Evolutionary conservation across 192 early-diverging fungal genomes (phyloP).

Genomic region (Podila epicladia): DNA sequence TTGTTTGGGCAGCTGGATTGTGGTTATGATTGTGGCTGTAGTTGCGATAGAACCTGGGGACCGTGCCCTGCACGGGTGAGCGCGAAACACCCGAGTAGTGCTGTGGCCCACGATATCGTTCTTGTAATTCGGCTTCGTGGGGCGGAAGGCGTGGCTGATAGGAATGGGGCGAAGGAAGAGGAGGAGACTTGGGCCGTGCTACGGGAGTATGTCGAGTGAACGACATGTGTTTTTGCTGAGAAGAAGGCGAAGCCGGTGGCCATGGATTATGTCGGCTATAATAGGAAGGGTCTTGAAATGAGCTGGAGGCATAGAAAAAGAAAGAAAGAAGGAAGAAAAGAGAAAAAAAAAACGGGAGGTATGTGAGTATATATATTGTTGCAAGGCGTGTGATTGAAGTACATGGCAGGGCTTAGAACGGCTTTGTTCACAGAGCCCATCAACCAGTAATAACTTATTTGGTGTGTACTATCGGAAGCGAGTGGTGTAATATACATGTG

Average conservation of each 20-base stretch:
- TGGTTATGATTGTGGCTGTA: no score
- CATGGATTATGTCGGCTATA: constrained; percentile 1
- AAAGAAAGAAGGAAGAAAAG: not conserved
- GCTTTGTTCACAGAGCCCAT: no score
- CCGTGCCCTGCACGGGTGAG: no score
- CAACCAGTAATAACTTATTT: no score
- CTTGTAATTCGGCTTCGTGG: not conserved
- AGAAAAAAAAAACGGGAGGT: not conserved
- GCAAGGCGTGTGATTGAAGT: no score
- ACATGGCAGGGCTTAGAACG: no score
- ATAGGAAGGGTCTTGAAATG: not conserved
- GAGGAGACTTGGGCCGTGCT: not conserved
- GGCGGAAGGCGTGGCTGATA: not conserved
- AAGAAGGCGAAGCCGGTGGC: not conserved
- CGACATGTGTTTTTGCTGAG: constrained; percentile 4
- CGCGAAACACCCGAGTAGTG: not conserved
- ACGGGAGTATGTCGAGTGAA: not conserved
- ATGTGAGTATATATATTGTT: no score
- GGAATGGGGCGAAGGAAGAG: not conserved
- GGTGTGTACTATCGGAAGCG: no score
- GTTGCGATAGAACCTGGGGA: no score
- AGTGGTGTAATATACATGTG: no score
- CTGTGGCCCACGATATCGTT: not conserved
- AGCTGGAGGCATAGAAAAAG: not conserved
- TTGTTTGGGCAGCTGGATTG: not conserved